Evolutionary conservation across 169 alveolate species (phyloP).

Genomic region (Sarcocystis neurona): DNA sequence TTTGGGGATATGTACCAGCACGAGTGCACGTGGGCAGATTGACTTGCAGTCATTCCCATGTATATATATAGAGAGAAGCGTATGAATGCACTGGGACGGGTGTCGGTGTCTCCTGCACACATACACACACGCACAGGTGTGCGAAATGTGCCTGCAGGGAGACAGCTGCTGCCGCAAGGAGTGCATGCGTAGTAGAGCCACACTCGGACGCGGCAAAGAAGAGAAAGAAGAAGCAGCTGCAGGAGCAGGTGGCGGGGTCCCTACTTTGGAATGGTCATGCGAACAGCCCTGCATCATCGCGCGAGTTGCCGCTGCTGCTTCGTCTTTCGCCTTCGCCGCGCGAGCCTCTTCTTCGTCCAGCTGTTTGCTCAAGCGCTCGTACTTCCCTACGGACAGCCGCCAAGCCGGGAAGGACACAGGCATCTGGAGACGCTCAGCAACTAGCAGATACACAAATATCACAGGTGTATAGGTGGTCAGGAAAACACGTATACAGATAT

Average conservation of each 20-base stretch:
- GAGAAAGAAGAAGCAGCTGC: no score
- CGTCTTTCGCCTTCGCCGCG: background rate
- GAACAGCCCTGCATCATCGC: conserved; percentile 43
- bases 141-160: background rate
- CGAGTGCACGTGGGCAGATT: no score
- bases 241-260: background rate
- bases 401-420: background rate
- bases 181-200: background rate
- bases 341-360: conserved; percentile 32
- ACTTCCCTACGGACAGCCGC: background rate
- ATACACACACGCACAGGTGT: background rate
- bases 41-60: no score
- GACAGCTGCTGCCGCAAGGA: background rate
- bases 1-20: no score
- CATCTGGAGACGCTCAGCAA: background rate
- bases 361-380: conserved; percentile 24
- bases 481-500: background rate
- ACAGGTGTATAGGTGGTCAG: background rate
- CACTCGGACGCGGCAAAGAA: no score
- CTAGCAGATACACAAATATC: background rate
- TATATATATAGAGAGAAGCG: background rate
- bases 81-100: background rate
- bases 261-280: conserved; percentile 25
- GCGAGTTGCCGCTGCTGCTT: background rate
- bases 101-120: background rate